Conservation (phyloP, 352 stramenopile genomes). For the Phytophthora aleatoria region DNA sequence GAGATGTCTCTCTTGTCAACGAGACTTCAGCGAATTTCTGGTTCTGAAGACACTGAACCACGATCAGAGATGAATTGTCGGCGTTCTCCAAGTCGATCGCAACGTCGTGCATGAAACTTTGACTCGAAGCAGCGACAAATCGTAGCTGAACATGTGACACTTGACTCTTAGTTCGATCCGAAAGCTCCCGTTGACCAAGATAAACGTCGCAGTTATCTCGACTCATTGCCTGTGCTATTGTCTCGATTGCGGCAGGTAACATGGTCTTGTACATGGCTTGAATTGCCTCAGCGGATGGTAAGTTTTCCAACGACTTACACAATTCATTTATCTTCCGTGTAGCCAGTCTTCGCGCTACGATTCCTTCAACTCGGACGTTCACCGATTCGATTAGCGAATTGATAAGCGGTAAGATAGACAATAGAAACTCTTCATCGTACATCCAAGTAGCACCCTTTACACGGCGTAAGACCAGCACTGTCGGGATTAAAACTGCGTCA, state of each 20-base stretch:
- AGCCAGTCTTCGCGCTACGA: conserved; percentile 42
- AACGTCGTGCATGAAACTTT: conserved; percentile 56
- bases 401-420: conserved; percentile 42
- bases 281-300: conserved; percentile 22
- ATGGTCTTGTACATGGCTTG: conserved; percentile 25
- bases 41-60: conserved; percentile 51
- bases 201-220: conserved; percentile 50
- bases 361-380: conserved; percentile 55
- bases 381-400: conserved; percentile 50
- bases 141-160: conserved; percentile 30
- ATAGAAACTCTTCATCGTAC: conserved; percentile 67
- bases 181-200: conserved; percentile 41
- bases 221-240: conserved; percentile 38
- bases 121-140: conserved; percentile 46
- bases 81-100: conserved; percentile 33
- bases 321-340: conserved; percentile 31
- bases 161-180: conserved; percentile 16
- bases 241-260: conserved; percentile 36
- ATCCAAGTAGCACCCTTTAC: conserved; percentile 52
- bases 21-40: conserved; percentile 40
- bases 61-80: conserved; percentile 39
- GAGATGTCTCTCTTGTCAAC: conserved; percentile 34
- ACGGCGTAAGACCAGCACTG: conserved; percentile 52
- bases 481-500: conserved; percentile 18
- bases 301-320: conserved; percentile 15